Evolutionary conservation across 2,329 filamentous ascomycete genomes (phyloP), one percentile per base, ranked within the genome.

Genomic region (Fusarium virguliforme): DNA sequence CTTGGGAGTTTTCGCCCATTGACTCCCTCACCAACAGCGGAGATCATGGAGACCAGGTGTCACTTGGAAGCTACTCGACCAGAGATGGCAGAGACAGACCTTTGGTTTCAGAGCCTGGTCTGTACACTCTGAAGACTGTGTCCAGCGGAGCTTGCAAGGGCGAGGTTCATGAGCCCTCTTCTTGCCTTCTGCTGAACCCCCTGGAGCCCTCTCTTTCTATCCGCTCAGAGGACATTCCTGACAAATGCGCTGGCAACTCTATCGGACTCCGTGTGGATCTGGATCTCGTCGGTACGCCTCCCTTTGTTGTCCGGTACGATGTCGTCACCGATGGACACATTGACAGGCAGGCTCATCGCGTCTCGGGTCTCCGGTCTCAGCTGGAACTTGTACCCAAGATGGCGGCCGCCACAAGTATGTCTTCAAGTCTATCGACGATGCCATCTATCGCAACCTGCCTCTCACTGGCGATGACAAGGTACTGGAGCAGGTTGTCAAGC

Each of bases 221-320:
- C 55, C 88, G 87, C 34, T 87, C 90, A 7, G 92, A 97, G 74
- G 91, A 94, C 68, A 94, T 99, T 46, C 92, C 94, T 58, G 96
- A 99, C 80, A 97, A 97, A 79, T 99, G 96, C 79, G 95, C 95
- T 37, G 94, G 95, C 53, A 97, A 94, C 77, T 94, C 96, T 0
- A 93, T 99, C 68, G 96, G 96, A 41, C 87, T 99, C 60, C 89
- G 92, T 10, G 93, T 99, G 43, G 92, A 96, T 76, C 84, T 99
- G 55, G 94, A 98, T 78, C 86, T 99, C 40, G 92, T 95, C 30
- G 96, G 96, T 67, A 97, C 94, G 0, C 95, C 97, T 50, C 95
- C 95, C 1, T 99, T 99, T 82, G 85, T 86, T n/a, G 85, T 99
- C 50, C 85, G 86, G 24, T 99, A 98, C 79, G 90, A 91, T 46